These are phyloP conservation scores for Fusarium nanum DNA, from an alignment of 2,329 filamentous ascomycete genomes.

Conservation along the genomic window DNA sequence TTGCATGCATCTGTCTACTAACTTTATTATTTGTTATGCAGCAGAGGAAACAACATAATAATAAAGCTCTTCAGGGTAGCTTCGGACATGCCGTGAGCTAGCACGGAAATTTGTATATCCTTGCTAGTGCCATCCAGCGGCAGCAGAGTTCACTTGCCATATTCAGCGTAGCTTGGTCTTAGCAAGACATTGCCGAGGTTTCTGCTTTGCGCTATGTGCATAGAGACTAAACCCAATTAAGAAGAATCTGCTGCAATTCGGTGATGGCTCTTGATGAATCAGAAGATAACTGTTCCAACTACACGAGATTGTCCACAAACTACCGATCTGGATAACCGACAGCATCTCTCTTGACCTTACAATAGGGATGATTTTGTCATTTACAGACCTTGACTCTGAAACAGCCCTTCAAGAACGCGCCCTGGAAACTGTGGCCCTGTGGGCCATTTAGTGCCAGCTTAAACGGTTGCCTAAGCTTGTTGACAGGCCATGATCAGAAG, in stretches of 20 bases:
- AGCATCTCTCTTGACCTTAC: background rate
- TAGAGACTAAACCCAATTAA: background rate
- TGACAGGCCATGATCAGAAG: background rate
- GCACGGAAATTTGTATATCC: background rate
- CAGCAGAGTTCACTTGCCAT: background rate
- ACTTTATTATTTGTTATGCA: background rate
- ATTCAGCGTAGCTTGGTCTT: background rate
- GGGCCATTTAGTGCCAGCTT: background rate
- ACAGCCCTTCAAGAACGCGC: background rate
- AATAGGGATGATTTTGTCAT: no score
- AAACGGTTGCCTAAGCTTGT: background rate
- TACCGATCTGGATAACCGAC: background rate
- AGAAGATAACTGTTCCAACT: background rate
- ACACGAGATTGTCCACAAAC: background rate
- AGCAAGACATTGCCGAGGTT: background rate
- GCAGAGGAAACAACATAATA: background rate
- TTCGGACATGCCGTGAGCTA: background rate
- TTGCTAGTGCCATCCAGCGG: background rate
- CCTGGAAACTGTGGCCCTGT: background rate
- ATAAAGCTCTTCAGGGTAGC: background rate
- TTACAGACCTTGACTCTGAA: background rate
- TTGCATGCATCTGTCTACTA: fast-evolving
- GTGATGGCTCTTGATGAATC: background rate
- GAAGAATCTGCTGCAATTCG: background rate
- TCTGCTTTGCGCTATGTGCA: background rate